Conservation (phyloP, 805 yeast species). For the Wickerhamiella allomyrinae region DNA sequence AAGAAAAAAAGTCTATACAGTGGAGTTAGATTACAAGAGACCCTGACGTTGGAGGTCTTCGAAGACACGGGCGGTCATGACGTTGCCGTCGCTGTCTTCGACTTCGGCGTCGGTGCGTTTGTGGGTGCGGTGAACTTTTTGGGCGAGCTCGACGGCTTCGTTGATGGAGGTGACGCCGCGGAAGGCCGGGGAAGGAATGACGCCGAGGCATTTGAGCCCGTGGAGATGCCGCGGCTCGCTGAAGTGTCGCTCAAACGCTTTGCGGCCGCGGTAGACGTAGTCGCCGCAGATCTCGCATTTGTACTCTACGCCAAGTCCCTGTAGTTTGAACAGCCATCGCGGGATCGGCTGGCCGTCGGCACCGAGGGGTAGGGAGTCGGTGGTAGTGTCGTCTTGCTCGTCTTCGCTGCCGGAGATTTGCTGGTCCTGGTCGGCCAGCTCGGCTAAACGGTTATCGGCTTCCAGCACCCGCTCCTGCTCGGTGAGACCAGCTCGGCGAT, state of each 20-base stretch:
- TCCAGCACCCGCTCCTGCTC: conserved; percentile 53
- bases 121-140: conserved; percentile 28
- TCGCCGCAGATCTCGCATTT: conserved; percentile 83
- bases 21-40: conserved; percentile 31
- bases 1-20: no score
- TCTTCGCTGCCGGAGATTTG: conserved; percentile 15
- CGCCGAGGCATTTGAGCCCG: conserved; percentile 65
- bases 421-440: conserved; percentile 16
- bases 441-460: conserved; percentile 29
- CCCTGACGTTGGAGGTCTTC: conserved; percentile 83
- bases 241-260: conserved; percentile 62
- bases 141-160: conserved; percentile 45
- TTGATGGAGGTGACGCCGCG: conserved; percentile 50
- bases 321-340: conserved; percentile 78
- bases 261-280: conserved; percentile 54
- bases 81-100: conserved; percentile 89
- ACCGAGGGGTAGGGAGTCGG: conserved; percentile 46
- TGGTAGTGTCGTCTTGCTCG: conserved; percentile 32
- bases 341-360: conserved; percentile 90
- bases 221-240: conserved; percentile 50
- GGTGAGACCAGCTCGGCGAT: conserved; percentile 53
- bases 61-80: conserved; percentile 71
- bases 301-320: conserved; percentile 63
- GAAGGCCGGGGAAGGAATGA: conserved; percentile 39
- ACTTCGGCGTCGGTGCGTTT: conserved; percentile 48